These are phyloP conservation scores for Solanum tarapatanum DNA, from an alignment of 257 asterid genomes.

Conservation along the genomic window DNA sequence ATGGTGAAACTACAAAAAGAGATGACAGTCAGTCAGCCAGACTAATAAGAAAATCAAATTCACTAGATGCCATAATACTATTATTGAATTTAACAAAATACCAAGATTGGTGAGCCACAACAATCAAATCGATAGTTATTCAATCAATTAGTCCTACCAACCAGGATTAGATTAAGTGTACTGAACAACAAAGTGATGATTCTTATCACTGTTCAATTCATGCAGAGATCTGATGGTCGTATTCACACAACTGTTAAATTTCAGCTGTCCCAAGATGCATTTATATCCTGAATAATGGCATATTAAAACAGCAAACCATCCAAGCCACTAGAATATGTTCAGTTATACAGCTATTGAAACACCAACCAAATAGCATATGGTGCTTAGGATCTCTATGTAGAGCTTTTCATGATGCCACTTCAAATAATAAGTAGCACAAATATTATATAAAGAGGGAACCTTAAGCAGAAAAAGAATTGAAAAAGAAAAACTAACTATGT, in stretches of 20 bases:
- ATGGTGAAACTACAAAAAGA: conserved; percentile 54
- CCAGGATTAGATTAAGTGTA: background rate
- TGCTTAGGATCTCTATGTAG: background rate
- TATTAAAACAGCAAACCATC: background rate
- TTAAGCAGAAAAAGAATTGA: background rate
- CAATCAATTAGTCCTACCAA: background rate
- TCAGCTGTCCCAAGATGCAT: background rate
- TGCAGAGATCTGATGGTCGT: background rate
- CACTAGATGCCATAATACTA: background rate
- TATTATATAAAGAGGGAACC: background rate
- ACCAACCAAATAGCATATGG: background rate
- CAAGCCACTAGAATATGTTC: background rate
- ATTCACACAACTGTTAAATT: background rate
- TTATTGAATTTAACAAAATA: background rate
- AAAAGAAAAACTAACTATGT: background rate
- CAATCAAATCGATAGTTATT: background rate
- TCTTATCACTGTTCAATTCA: background rate
- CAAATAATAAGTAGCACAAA: background rate
- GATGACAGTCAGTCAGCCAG: background rate
- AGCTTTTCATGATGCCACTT: background rate
- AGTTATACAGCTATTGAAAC: background rate
- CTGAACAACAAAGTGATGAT: background rate
- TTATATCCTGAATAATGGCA: background rate
- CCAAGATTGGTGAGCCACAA: background rate
- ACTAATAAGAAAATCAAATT: background rate